Conservation (phyloP, 805 yeast species). For the Candida ulmi region DNA sequence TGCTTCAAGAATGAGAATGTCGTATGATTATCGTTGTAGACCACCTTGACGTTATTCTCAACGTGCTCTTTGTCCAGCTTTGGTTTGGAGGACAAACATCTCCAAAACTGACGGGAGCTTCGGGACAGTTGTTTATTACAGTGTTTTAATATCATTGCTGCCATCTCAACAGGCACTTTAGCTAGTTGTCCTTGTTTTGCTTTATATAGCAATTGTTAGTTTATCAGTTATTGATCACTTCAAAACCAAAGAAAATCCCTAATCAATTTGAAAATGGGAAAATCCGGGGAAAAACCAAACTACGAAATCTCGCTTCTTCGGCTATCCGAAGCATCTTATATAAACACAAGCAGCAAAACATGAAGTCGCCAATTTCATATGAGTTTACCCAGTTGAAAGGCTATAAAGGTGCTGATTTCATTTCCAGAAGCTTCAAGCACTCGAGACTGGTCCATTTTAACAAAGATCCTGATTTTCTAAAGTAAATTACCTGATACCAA, state of each 20-base stretch:
- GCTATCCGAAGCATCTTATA: too few relatives aligned
- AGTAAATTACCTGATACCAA: neutral
- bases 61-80: constrained; percentile 1
- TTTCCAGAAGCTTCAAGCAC: neutral
- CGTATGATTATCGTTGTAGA: constrained; percentile 3
- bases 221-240: too few relatives aligned
- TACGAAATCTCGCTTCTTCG: too few relatives aligned
- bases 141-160: neutral
- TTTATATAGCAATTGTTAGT: too few relatives aligned
- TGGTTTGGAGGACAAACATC: neutral
- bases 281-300: too few relatives aligned
- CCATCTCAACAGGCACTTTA: too few relatives aligned
- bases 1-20: constrained; percentile 6
- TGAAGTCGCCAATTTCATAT: neutral
- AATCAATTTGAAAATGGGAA: too few relatives aligned
- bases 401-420: neutral
- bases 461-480: neutral
- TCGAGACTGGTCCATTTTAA: neutral
- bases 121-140: neutral
- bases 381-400: neutral
- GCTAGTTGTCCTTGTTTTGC: too few relatives aligned
- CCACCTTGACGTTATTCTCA: constrained; percentile 1
- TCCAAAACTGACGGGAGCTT: neutral
- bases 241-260: too few relatives aligned
- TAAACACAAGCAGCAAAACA: too few relatives aligned